phyloP scores from a whole-genome alignment of 805 yeast genomes.

The Sugiyamaella chiloensis region DNA sequence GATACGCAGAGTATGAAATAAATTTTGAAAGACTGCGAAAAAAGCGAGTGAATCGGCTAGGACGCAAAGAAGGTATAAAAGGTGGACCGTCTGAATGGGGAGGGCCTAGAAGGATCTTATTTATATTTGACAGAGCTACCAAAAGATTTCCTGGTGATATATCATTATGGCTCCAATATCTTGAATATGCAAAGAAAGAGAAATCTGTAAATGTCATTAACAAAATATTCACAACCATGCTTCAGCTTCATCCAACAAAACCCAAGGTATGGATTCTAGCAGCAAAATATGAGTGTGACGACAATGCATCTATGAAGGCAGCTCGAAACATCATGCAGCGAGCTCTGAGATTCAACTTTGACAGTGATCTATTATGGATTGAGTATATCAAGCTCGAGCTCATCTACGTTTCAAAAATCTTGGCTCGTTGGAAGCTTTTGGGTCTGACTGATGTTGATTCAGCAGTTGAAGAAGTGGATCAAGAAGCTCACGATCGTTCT shows the following conservation, averaged over 20 bases:
- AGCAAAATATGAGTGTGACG: slow-evolving; percentile 89
- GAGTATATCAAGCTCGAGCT: slow-evolving; percentile 87
- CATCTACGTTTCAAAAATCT: slow-evolving; percentile 75
- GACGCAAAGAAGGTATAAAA: slow-evolving; percentile 25
- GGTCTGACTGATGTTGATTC: slow-evolving; percentile 66
- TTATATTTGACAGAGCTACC: slow-evolving; percentile 79
- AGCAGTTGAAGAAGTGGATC: slow-evolving; percentile 44
- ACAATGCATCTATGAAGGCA: slow-evolving; percentile 81
- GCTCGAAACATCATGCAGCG: slow-evolving; percentile 84
- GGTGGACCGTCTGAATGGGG: slow-evolving; percentile 73
- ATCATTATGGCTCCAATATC: slow-evolving; percentile 72
- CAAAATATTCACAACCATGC: slow-evolving; percentile 68
- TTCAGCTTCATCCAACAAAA: slow-evolving; percentile 88
- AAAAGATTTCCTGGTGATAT: slow-evolving; percentile 74
- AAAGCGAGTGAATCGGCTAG: slow-evolving; percentile 64
- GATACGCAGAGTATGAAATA: slow-evolving; percentile 75
- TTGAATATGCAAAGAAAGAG: slow-evolving; percentile 47
- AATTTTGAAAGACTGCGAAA: slow-evolving; percentile 74
- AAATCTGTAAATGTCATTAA: slow-evolving; percentile 33
- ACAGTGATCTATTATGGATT: slow-evolving; percentile 69
- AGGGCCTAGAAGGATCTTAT: slow-evolving; percentile 72
- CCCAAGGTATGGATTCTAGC: slow-evolving; percentile 91
- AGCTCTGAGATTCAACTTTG: slow-evolving; percentile 79
- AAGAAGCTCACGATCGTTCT: slow-evolving; percentile 33
- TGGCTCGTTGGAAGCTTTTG: slow-evolving; percentile 78